Conservation (phyloP, 2,329 filamentous ascomycete genomes). For the Colletotrichum simmondsii region DNA sequence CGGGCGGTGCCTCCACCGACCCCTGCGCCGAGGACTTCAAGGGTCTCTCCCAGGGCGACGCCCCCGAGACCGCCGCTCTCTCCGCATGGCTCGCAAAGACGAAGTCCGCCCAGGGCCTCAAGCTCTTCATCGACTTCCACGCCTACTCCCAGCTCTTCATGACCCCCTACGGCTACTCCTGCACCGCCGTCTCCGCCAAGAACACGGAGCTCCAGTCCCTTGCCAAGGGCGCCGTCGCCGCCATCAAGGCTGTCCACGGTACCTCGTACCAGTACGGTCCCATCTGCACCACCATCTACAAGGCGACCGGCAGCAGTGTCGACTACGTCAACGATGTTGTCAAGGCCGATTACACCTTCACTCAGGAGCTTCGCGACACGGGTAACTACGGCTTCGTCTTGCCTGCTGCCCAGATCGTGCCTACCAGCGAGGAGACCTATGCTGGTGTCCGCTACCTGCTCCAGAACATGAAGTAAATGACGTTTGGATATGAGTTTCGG, state of each 20-base stretch:
- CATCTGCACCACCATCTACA: conserved; percentile 71
- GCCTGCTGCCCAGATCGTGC: conserved; percentile 53
- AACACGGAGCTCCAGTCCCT: conserved; percentile 60
- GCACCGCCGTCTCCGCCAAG: conserved; percentile 57
- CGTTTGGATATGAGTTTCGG: too few species aligned
- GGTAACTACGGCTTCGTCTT: conserved; percentile 55
- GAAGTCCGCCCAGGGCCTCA: conserved; percentile 52
- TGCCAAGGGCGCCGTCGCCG: conserved; percentile 58
- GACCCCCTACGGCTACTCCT: conserved; percentile 69
- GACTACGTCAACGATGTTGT: conserved; percentile 58
- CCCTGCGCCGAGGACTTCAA: conserved; percentile 56
- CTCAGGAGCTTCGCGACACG: conserved; percentile 49
- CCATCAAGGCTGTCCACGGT: conserved; percentile 58
- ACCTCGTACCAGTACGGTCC: conserved; percentile 56
- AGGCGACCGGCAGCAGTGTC: conserved; percentile 58
- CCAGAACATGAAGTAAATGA: conserved; percentile 47
- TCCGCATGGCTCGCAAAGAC: conserved; percentile 39
- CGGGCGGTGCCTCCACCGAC: conserved; percentile 54
- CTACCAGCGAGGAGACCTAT: conserved; percentile 55
- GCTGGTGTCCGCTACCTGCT: conserved; percentile 70
- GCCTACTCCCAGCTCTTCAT: conserved; percentile 65
- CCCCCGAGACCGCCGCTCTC: conserved; percentile 58
- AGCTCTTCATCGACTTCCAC: conserved; percentile 70
- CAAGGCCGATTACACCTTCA: conserved; percentile 53
- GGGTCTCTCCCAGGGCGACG: conserved; percentile 49